These are phyloP conservation scores for Mucor irregularis DNA, from an alignment of 371 early-diverging fungal genomes.

Conservation along the genomic window DNA sequence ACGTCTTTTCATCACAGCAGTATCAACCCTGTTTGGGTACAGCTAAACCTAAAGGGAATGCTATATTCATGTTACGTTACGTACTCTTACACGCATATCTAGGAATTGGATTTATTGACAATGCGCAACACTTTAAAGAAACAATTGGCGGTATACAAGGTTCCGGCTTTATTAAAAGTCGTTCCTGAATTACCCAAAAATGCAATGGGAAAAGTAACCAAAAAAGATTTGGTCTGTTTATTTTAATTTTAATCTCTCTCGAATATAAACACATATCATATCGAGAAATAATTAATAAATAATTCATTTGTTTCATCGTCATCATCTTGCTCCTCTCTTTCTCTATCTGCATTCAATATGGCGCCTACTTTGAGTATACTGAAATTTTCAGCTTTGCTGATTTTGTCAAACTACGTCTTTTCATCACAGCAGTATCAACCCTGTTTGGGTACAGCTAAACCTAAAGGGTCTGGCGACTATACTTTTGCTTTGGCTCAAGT, in stretches of 20 bases:
- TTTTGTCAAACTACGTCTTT: background rate
- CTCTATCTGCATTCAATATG: background rate
- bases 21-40: constrained; percentile 13
- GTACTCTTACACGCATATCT: too few relatives aligned
- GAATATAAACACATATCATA: too few relatives aligned
- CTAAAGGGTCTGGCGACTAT: constrained; percentile 8
- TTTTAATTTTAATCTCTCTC: constrained; percentile 45
- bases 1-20: constrained; percentile 3
- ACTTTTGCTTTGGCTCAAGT: constrained; percentile 22
- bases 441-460: constrained; percentile 11
- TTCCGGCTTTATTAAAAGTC: constrained; percentile 56
- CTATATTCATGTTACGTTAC: too few relatives aligned
- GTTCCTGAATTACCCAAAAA: constrained; percentile 75
- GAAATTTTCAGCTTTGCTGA: background rate
- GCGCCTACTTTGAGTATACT: background rate
- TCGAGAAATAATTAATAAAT: too few relatives aligned
- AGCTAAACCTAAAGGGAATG: background rate
- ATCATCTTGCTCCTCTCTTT: background rate
- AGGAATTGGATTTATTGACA: constrained; percentile 38
- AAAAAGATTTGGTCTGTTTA: constrained; percentile 63
- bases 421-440: constrained; percentile 5
- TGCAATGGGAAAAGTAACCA: constrained; percentile 90
- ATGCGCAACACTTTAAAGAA: constrained; percentile 57
- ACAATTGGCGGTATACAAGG: constrained; percentile 74
- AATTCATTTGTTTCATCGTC: background rate